Conservation (phyloP, 805 yeast genomes). For the Candida dendrica region DNA sequence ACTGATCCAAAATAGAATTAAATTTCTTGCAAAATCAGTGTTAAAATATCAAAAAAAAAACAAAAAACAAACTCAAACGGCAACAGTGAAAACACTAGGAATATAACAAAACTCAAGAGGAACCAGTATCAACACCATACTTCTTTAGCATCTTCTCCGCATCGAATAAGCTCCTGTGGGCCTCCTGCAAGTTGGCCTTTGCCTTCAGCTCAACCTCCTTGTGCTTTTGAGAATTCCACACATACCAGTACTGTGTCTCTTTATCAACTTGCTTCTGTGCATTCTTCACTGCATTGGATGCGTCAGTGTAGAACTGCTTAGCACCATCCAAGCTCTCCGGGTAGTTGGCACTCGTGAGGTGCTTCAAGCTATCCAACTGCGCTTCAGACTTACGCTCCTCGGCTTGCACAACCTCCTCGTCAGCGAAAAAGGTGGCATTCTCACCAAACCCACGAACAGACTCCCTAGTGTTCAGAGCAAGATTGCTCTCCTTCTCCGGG, state of each 20-base stretch:
- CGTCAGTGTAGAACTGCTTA: constrained; percentile 23
- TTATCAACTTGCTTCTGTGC: constrained; percentile 27
- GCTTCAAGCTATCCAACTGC: constrained; percentile 14
- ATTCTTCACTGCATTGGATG: constrained; percentile 23
- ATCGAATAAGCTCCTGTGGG: constrained; percentile 12
- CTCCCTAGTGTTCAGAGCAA: constrained; percentile 27
- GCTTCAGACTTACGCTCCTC: constrained; percentile 34
- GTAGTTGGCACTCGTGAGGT: constrained; percentile 19
- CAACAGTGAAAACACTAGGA: no score
- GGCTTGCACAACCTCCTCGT: constrained; percentile 42
- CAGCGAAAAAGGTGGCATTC: constrained; percentile 33
- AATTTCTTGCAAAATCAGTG: no score
- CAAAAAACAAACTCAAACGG: no score
- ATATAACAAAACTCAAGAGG: neutral
- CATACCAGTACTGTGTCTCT: constrained; percentile 28
- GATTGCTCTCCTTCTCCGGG: constrained; percentile 22
- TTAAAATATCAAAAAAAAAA: no score
- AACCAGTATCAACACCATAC: neutral
- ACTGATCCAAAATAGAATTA: no score
- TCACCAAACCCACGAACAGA: constrained; percentile 42
- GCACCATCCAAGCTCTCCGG: constrained; percentile 19
- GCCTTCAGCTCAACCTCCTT: constrained; percentile 26
- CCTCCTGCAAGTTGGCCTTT: constrained; percentile 23
- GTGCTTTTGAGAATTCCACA: constrained; percentile 30
- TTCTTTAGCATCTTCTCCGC: constrained; percentile 12